A percentile compares a stretch with the other conserved stretches of the same genome.
Evolutionary conservation across 768 basidiomycete species (phyloP).

Genomic region (Suillus plorans): DNA sequence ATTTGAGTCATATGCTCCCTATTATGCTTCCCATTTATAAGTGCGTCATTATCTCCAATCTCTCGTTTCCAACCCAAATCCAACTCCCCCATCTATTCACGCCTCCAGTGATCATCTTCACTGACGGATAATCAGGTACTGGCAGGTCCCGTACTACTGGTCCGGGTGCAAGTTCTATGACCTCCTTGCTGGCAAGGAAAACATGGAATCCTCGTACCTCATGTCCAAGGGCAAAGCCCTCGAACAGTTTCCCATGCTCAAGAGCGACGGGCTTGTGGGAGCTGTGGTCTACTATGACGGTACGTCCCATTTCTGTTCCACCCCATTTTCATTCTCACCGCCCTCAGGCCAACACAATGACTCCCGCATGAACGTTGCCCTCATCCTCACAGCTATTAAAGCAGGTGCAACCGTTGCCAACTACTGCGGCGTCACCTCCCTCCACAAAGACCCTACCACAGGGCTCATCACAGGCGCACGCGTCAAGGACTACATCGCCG

Average conservation of each 20-base stretch:
- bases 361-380: constrained; percentile 95
- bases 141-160: constrained; percentile 97
- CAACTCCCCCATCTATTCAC: background rate
- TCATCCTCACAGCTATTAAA: constrained; percentile 93
- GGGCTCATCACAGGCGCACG: constrained; percentile 67
- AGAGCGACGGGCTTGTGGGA: constrained; percentile 86
- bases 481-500: constrained; percentile 80
- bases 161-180: constrained; percentile 97
- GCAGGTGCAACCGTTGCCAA: constrained; percentile 87
- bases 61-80: background rate
- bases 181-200: constrained; percentile 89
- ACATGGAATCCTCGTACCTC: constrained; percentile 93
- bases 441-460: constrained; percentile 67
- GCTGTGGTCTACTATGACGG: constrained; percentile 98
- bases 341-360: constrained; percentile 92
- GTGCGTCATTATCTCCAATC: constrained; percentile 36
- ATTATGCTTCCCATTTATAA: constrained; percentile 98
- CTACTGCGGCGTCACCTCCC: constrained; percentile 79
- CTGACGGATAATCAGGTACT: constrained; percentile 55
- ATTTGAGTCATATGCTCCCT: constrained; percentile 88
- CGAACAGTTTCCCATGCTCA: constrained; percentile 96
- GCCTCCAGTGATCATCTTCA: background rate
- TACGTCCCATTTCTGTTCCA: constrained; percentile 29
- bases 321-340: background rate
- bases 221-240: constrained; percentile 94